Percentiles rank a stretch among this genome's conserved stretches.
phyloP scores from a whole-genome alignment of 371 early-diverging fungal genomes.

The Syncephalastrum contaminatum region DNA sequence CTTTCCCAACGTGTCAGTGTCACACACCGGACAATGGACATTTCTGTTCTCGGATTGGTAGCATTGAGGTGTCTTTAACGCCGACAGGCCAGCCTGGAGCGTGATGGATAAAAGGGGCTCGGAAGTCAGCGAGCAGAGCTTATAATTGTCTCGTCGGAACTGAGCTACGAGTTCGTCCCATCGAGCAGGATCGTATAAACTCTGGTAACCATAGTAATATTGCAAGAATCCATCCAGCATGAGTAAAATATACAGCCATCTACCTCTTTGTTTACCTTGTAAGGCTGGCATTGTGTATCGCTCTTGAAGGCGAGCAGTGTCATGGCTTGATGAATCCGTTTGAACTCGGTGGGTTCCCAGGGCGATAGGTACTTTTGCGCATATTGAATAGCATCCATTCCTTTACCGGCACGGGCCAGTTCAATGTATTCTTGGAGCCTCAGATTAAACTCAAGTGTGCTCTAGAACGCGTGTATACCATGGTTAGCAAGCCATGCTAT shows the following conservation, averaged over 20 bases:
- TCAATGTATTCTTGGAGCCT: conserved; percentile 93
- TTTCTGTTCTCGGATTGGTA: conserved; percentile 72
- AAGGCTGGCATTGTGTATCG: conserved; percentile 63
- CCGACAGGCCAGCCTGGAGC: conserved; percentile 91
- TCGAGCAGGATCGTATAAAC: conserved; percentile 68
- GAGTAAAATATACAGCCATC: no score
- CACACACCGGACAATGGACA: conserved; percentile 94
- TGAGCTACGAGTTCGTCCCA: conserved; percentile 79
- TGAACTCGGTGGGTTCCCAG: conserved; percentile 71
- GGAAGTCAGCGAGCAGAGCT: conserved; percentile 79
- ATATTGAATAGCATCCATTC: conserved; percentile 78
- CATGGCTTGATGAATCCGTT: conserved; percentile 84
- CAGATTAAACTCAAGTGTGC: conserved; percentile 91
- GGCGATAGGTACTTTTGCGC: conserved; percentile 78
- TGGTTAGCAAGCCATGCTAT: not conserved
- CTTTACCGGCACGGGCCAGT: conserved; percentile 62
- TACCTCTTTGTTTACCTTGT: no score
- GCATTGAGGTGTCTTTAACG: conserved; percentile 86
- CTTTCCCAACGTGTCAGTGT: conserved; percentile 74
- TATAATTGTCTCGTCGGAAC: conserved; percentile 83
- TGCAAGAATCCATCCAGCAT: not conserved
- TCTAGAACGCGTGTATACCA: conserved; percentile 47
- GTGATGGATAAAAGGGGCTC: conserved; percentile 84
- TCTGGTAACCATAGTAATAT: not conserved
- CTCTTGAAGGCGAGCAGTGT: conserved; percentile 80